Conservation (phyloP, 768 basidiomycete genomes). For the Tephrocybe sp. region DNA sequence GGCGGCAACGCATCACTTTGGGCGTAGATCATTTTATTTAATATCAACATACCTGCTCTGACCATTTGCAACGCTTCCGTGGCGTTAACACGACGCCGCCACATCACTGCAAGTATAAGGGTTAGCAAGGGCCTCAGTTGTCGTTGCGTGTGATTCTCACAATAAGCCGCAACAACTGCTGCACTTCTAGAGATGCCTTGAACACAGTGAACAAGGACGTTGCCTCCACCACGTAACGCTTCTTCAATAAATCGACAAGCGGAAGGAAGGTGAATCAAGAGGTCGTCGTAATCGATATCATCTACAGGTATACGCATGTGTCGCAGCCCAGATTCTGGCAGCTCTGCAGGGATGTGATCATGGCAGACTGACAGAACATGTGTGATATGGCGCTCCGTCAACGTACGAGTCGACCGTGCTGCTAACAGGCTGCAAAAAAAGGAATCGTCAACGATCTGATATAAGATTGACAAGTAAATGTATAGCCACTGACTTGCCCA, state of each 20-base stretch:
- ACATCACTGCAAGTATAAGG: slow-evolving; percentile 56
- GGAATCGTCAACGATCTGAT: slow-evolving; percentile 16
- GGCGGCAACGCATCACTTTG: slow-evolving; percentile 1
- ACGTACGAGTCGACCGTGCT: slow-evolving; percentile 67
- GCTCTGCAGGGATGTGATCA: slow-evolving; percentile 70
- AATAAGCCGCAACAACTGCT: slow-evolving; percentile 73
- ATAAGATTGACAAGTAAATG: slow-evolving; percentile 12
- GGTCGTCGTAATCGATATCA: slow-evolving; percentile 69
- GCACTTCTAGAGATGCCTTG: slow-evolving; percentile 69
- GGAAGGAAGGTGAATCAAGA: slow-evolving; percentile 63
- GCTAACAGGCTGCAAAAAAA: slow-evolving; percentile 55
- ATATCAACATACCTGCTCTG: slow-evolving; percentile 47
- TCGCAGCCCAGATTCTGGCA: slow-evolving; percentile 64
- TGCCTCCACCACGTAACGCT: slow-evolving; percentile 56
- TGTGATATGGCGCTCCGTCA: slow-evolving; percentile 74
- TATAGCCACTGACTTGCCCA: slow-evolving; percentile 66
- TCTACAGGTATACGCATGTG: slow-evolving; percentile 74
- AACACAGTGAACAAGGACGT: slow-evolving; percentile 66
- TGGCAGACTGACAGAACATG: slow-evolving; percentile 79
- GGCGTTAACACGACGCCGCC: slow-evolving; percentile 51
- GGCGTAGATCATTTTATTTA: slow-evolving; percentile 2
- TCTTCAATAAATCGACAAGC: slow-evolving; percentile 69
- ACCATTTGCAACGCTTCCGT: slow-evolving; percentile 62
- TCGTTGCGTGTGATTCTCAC: slow-evolving; percentile 40
- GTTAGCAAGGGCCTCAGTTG: neutral